Percentiles rank a stretch among this genome's conserved stretches.
These are phyloP conservation scores for Graphiopsis chlorocephala DNA, from an alignment of 2,329 filamentous ascomycete species.

Conservation along the genomic window DNA sequence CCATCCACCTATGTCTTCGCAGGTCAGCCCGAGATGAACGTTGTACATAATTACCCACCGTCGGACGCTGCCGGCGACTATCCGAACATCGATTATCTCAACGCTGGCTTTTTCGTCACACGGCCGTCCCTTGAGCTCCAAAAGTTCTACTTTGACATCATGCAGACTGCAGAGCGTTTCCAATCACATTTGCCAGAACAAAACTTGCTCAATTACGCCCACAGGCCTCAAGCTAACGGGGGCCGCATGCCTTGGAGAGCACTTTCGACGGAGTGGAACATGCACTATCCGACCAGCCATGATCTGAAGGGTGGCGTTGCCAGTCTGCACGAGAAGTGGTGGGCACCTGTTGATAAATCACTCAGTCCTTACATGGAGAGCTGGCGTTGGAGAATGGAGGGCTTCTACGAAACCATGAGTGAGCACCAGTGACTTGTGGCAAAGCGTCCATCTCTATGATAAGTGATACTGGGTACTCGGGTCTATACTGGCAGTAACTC, in stretches of 20 bases:
- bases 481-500: too few relatives aligned
- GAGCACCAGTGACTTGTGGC: too few relatives aligned
- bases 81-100: slow-evolving; percentile 33
- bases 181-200: slow-evolving; percentile 36
- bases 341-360: slow-evolving; percentile 33
- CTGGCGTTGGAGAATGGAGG: slow-evolving; percentile 37
- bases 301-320: slow-evolving; percentile 37
- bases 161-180: slow-evolving; percentile 32
- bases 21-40: neutral
- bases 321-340: slow-evolving; percentile 42
- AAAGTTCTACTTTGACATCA: slow-evolving; percentile 33
- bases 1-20: neutral
- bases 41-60: slow-evolving; percentile 27
- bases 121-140: slow-evolving; percentile 30
- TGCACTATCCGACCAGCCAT: slow-evolving; percentile 35
- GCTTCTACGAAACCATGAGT: slow-evolving; percentile 36
- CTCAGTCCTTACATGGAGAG: slow-evolving; percentile 33
- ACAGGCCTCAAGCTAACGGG: slow-evolving; percentile 20
- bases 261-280: slow-evolving; percentile 38
- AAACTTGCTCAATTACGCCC: slow-evolving; percentile 37
- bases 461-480: too few relatives aligned
- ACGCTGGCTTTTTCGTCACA: slow-evolving; percentile 39
- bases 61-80: slow-evolving; percentile 27
- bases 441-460: too few relatives aligned
- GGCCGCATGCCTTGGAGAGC: slow-evolving; percentile 42